These are phyloP conservation scores for Clavariopsis aquatica DNA, from an alignment of 495 filamentous ascomycete genomes.

Conservation along the genomic window DNA sequence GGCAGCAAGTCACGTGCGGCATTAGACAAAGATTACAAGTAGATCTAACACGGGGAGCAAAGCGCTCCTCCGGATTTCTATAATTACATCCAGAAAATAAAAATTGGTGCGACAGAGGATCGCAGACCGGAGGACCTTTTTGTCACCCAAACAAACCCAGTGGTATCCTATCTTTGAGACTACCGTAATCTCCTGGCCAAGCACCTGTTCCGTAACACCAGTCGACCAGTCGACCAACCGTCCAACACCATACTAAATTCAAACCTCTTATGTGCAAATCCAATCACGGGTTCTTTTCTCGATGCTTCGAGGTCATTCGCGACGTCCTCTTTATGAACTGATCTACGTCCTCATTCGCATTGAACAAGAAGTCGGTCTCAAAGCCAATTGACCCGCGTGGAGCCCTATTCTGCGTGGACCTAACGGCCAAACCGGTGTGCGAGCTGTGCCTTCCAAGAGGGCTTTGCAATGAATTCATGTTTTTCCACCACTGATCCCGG, in stretches of 20 bases:
- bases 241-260: neutral
- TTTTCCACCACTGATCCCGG: constrained; percentile 23
- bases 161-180: neutral
- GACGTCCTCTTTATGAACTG: constrained; percentile 23
- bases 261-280: neutral
- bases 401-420: constrained; percentile 1
- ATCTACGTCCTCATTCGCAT: constrained; percentile 26
- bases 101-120: too few relatives aligned
- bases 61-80: neutral
- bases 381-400: neutral
- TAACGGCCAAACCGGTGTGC: neutral
- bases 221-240: neutral
- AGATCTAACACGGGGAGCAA: neutral
- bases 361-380: constrained; percentile 27
- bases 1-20: constrained; percentile 29
- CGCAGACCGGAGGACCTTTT: neutral
- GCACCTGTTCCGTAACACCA: constrained; percentile 1
- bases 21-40: neutral
- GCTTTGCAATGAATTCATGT: constrained; percentile 1
- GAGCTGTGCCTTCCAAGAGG: neutral
- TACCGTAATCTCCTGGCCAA: constrained; percentile 1
- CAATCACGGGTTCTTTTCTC: neutral
- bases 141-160: neutral
- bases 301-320: neutral
- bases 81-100: too few relatives aligned